Conservation (phyloP, 2,329 filamentous ascomycete genomes). For the Didymella segeticola region DNA sequence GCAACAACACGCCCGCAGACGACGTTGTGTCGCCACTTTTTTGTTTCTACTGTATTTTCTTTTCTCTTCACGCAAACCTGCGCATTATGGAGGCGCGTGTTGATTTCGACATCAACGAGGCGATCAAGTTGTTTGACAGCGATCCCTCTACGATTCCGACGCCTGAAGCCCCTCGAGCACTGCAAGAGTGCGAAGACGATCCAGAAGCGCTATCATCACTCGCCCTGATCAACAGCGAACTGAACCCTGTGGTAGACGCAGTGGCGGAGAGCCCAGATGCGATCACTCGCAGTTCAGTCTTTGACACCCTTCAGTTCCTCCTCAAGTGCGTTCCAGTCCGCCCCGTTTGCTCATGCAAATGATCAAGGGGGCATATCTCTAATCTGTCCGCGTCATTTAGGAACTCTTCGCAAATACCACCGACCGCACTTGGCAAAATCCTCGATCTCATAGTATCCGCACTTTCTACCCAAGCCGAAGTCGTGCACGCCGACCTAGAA, state of each 20-base stretch:
- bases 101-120: conserved; percentile 94
- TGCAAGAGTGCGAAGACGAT: conserved; percentile 92
- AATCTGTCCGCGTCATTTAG: conserved; percentile 73
- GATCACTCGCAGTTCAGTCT: conserved; percentile 76
- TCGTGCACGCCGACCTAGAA: conserved; percentile 84
- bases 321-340: conserved; percentile 84
- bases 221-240: conserved; percentile 79
- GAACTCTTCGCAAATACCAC: conserved; percentile 79
- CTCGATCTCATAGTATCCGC: conserved; percentile 90
- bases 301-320: conserved; percentile 94
- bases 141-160: conserved; percentile 85
- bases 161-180: conserved; percentile 80
- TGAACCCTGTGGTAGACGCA: conserved; percentile 92
- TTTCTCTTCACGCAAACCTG: conserved; percentile 21
- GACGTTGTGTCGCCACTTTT: conserved; percentile 22
- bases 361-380: conserved; percentile 49
- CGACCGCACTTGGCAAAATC: conserved; percentile 86
- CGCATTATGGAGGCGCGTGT: conserved; percentile 70
- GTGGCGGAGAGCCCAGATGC: conserved; percentile 92
- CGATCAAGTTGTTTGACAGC: conserved; percentile 95
- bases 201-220: conserved; percentile 77
- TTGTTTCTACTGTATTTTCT: conserved; percentile 20
- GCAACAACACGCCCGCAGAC: conserved; percentile 24
- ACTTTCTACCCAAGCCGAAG: conserved; percentile 82
- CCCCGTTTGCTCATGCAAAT: conserved; percentile 39